These are phyloP conservation scores for Phlebiopsis flavidoalba DNA, from an alignment of 768 basidiomycete genomes.

Conservation along the genomic window DNA sequence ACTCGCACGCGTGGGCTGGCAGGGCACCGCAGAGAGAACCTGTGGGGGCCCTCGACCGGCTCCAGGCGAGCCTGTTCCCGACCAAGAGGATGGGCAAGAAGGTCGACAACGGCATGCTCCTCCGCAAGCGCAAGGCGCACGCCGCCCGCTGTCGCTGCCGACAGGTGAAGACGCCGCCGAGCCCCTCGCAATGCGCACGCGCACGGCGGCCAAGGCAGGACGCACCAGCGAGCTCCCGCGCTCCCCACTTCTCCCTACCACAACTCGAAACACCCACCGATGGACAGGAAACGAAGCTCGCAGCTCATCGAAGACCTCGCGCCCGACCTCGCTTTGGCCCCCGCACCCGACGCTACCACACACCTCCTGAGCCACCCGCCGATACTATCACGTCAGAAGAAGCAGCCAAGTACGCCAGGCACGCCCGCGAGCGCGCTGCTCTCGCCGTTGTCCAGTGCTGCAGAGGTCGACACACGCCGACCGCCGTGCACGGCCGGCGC, in stretches of 20 bases:
- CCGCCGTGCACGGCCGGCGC: not conserved
- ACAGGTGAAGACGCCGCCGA: not conserved
- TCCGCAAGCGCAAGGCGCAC: constrained; percentile 5
- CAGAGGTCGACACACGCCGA: not conserved
- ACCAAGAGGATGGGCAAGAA: constrained; percentile 2
- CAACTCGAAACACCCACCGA: not conserved
- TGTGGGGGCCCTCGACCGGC: constrained; percentile 9
- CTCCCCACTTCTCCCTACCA: not conserved
- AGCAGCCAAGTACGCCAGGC: not conserved
- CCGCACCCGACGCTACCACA: not conserved
- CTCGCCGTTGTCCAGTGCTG: not conserved
- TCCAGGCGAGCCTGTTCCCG: constrained; percentile 2
- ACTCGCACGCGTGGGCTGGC: constrained; percentile 9
- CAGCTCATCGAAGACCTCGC: constrained; percentile 5
- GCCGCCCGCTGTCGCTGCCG: not conserved
- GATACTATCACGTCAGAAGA: constrained; percentile 7
- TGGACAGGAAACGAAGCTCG: constrained; percentile 5
- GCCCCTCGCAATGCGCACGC: not conserved
- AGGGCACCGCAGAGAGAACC: constrained; percentile 3
- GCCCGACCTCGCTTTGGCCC: no score
- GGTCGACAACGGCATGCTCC: constrained; percentile 6
- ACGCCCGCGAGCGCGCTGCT: not conserved
- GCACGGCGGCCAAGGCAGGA: not conserved
- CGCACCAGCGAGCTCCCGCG: not conserved
- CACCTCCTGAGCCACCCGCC: constrained; percentile 5